phyloP scores from a whole-genome alignment of 768 basidiomycete genomes.

The Fomitopsis serialis region DNA sequence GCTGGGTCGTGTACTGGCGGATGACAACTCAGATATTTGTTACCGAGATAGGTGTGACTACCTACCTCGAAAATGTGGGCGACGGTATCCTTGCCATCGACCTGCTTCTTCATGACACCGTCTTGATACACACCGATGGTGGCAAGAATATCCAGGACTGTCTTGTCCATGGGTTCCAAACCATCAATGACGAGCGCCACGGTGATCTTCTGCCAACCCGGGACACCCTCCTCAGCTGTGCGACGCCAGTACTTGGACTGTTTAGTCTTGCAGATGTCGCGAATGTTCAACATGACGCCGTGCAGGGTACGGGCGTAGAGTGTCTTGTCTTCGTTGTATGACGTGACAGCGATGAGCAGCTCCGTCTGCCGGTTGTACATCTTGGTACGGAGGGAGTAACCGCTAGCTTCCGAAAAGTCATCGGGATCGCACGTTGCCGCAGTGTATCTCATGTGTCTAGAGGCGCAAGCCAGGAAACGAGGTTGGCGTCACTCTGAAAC shows the following conservation, averaged over 20 bases:
- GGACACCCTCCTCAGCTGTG: conserved; percentile 76
- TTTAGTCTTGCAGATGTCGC: conserved; percentile 95
- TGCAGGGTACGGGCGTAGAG: conserved; percentile 91
- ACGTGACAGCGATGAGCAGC: conserved; percentile 89
- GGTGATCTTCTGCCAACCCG: conserved; percentile 87
- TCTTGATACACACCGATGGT: conserved; percentile 94
- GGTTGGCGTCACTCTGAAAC: conserved; percentile 1
- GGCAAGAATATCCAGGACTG: conserved; percentile 80
- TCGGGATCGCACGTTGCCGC: conserved; percentile 91
- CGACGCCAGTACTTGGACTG: conserved; percentile 89
- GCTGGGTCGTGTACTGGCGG: conserved; percentile 87
- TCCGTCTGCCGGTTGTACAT: conserved; percentile 89
- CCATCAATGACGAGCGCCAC: conserved; percentile 92
- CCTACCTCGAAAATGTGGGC: conserved; percentile 93
- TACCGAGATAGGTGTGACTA: neutral
- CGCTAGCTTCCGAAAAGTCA: conserved; percentile 73
- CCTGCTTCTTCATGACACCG: conserved; percentile 90
- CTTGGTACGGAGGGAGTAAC: conserved; percentile 82
- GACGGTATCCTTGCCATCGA: conserved; percentile 83
- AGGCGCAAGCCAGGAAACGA: neutral
- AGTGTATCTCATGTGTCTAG: conserved; percentile 88
- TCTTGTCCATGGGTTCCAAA: conserved; percentile 93
- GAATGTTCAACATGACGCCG: conserved; percentile 95
- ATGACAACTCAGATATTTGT: neutral
- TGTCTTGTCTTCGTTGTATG: conserved; percentile 90